Evolutionary conservation across 164 flowering plant genomes (phyloP).

Genomic region (Liriodendron chinense): DNA sequence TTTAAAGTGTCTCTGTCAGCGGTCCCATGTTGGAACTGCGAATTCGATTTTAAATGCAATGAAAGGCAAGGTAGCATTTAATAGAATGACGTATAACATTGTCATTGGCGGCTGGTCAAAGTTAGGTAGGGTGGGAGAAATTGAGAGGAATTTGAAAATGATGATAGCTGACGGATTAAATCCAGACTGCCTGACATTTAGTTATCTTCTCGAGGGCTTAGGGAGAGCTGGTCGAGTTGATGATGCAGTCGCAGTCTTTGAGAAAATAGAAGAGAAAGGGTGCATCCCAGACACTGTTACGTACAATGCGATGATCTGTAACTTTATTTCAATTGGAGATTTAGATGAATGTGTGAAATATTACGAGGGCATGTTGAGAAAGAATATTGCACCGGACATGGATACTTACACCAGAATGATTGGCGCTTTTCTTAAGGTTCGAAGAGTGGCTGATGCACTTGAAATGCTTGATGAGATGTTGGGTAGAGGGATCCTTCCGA

Average conservation of each 20-base stretch:
- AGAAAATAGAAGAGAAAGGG: constrained; percentile 48
- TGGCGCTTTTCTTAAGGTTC: constrained; percentile 42
- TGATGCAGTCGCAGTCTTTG: constrained; percentile 59
- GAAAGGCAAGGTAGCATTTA: constrained; percentile 50
- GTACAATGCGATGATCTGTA: constrained; percentile 73
- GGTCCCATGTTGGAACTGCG: constrained; percentile 66
- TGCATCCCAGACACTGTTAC: constrained; percentile 37
- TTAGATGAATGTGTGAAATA: constrained; percentile 54
- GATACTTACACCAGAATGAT: constrained; percentile 63
- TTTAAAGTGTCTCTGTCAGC: constrained; percentile 48
- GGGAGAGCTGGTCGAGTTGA: constrained; percentile 72
- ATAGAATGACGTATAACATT: constrained; percentile 45
- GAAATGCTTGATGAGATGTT: constrained; percentile 87
- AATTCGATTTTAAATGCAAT: constrained; percentile 39
- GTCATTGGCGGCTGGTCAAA: constrained; percentile 78
- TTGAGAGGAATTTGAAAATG: constrained; percentile 48
- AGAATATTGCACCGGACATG: constrained; percentile 45
- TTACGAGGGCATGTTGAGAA: constrained; percentile 47
- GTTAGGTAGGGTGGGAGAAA: constrained; percentile 50
- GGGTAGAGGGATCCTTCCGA: constrained; percentile 50
- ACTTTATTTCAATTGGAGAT: constrained; percentile 45
- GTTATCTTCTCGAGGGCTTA: constrained; percentile 60
- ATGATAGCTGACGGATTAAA: constrained; percentile 60
- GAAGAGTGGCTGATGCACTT: constrained; percentile 87
- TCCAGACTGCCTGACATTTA: constrained; percentile 55